Conservation (phyloP, 768 basidiomycete species). For the Termitomyces sp. region DNA sequence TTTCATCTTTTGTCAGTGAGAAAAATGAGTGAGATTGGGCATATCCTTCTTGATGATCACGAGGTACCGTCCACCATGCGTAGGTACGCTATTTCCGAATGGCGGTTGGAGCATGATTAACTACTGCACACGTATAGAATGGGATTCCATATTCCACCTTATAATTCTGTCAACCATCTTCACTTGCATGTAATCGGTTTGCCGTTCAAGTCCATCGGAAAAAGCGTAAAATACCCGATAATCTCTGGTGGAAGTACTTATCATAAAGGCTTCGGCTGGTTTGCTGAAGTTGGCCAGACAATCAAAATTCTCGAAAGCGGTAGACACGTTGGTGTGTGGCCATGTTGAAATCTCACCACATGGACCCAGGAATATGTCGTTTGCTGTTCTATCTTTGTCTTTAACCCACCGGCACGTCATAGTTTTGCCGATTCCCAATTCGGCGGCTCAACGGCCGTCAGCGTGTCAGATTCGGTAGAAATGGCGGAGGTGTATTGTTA, state of each 20-base stretch:
- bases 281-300: conserved; percentile 57
- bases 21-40: conserved; percentile 39
- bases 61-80: conserved; percentile 36
- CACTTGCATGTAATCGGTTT: conserved; percentile 71
- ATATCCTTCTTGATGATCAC: conserved; percentile 43
- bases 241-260: conserved; percentile 30
- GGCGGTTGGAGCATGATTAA: background rate
- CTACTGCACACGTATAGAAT: conserved; percentile 37
- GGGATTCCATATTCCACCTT: conserved; percentile 82
- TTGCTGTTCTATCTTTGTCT: background rate
- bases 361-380: background rate
- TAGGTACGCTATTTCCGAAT: conserved; percentile 29
- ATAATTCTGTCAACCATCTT: conserved; percentile 66
- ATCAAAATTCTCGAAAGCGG: conserved; percentile 55
- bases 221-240: conserved; percentile 45
- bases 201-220: conserved; percentile 46
- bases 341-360: conserved; percentile 29
- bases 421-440: background rate
- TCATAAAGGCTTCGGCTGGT: conserved; percentile 71
- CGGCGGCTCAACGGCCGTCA: no score
- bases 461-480: background rate
- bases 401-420: background rate
- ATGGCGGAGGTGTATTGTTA: background rate
- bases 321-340: conserved; percentile 42
- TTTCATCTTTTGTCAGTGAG: conserved; percentile 19